Evolutionary conservation across 176 grass and related monocot species (phyloP).

Genomic region (Carex pumila): DNA sequence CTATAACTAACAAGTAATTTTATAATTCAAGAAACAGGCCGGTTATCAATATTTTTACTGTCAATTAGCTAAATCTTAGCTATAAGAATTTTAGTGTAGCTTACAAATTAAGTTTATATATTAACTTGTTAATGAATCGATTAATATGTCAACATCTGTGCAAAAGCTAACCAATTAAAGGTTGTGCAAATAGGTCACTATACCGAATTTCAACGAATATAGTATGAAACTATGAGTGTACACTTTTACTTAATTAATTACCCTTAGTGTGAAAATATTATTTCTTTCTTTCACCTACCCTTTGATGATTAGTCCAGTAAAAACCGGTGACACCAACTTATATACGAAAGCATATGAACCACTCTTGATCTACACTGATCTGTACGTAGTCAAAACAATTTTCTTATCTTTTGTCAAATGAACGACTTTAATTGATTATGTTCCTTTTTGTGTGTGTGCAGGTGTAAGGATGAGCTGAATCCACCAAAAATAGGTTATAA

Average conservation of each 20-base stretch:
- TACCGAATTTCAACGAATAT: neutral
- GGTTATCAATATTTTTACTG: neutral
- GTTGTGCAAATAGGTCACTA: neutral
- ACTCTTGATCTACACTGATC: neutral
- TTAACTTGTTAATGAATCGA: neutral
- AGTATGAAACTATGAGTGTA: neutral
- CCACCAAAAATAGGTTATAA: constrained; percentile 48
- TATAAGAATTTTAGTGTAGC: neutral
- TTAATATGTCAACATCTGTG: neutral
- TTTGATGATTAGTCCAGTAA: neutral
- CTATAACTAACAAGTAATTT: constrained; percentile 55
- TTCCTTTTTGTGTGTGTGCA: neutral
- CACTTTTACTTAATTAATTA: neutral
- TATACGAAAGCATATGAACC: neutral
- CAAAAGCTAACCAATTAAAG: neutral
- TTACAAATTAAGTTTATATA: neutral
- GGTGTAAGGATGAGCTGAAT: constrained; percentile 59
- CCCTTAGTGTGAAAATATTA: neutral
- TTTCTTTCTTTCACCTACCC: neutral
- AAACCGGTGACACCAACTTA: neutral
- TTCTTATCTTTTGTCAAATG: neutral
- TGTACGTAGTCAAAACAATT: neutral
- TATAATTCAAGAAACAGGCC: neutral
- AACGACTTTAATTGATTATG: neutral
- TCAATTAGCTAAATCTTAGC: neutral